Evolutionary conservation across 495 filamentous ascomycete genomes (phyloP).

Genomic region (Xylaria intraflava): DNA sequence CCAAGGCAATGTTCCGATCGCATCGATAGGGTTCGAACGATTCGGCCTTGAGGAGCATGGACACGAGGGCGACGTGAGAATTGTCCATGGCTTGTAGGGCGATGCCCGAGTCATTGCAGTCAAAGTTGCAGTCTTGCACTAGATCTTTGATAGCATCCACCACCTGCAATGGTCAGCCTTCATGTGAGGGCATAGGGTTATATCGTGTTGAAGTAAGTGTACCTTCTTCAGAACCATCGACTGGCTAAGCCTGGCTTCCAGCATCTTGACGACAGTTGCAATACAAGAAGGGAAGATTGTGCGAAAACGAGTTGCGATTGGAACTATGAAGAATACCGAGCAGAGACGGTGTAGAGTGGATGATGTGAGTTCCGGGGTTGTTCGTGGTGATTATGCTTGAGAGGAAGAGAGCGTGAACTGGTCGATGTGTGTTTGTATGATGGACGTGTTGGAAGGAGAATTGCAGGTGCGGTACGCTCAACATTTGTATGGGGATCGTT

Average conservation of each 20-base stretch:
- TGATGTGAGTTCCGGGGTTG: not conserved
- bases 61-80: slow-evolving; percentile 97
- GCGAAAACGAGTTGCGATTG: not conserved
- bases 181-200: not conserved
- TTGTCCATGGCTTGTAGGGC: slow-evolving; percentile 99
- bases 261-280: slow-evolving; percentile 44
- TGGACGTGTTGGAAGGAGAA: not conserved
- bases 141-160: slow-evolving; percentile 99
- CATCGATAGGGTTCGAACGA: slow-evolving; percentile 95
- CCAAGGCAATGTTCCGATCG: slow-evolving; percentile 97
- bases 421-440: not conserved
- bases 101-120: slow-evolving; percentile 99
- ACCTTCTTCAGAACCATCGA: slow-evolving; percentile 95
- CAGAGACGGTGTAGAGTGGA: not conserved
- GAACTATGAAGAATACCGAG: not conserved
- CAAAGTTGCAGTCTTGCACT: slow-evolving; percentile 99
- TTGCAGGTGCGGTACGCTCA: not conserved
- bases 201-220: not conserved
- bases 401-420: not conserved
- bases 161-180: slow-evolving; percentile 49
- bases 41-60: slow-evolving; percentile 96
- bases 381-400: not conserved
- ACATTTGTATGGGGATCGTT: too few relatives aligned
- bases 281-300: not conserved
- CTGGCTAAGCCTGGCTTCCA: slow-evolving; percentile 95